A percentile compares a stretch with the other conserved stretches of the same genome.
These are phyloP conservation scores for Colletotrichum sp. DNA, from an alignment of 2,329 filamentous ascomycete genomes.

Conservation along the genomic window DNA sequence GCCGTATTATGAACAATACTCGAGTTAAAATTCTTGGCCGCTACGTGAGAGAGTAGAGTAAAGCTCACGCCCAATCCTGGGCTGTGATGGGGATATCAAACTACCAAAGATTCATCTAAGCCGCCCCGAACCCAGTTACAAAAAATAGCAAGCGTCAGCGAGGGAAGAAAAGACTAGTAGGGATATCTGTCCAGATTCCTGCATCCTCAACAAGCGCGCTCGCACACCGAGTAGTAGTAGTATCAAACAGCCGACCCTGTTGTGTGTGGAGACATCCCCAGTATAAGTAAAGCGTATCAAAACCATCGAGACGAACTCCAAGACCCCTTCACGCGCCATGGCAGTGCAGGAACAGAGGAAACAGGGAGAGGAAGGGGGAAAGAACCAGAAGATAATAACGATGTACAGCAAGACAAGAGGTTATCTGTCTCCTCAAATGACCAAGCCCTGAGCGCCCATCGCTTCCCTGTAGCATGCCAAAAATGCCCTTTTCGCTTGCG, in stretches of 20 bases:
- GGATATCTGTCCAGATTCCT: not conserved
- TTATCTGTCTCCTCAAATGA: not conserved
- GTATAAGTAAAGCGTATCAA: not conserved
- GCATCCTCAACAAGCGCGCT: not conserved
- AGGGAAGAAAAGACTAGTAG: not conserved
- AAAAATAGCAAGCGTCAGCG: not conserved
- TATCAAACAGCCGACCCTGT: not conserved
- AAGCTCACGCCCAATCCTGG: not conserved
- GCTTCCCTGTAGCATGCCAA: constrained; percentile 4
- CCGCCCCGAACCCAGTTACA: not conserved
- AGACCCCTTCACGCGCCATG: not conserved
- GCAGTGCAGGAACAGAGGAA: not conserved
- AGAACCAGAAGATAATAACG: not conserved
- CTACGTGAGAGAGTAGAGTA: not conserved
- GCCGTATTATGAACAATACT: not conserved
- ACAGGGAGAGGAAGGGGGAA: not conserved
- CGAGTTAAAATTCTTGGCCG: not conserved
- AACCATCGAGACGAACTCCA: not conserved
- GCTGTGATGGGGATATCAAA: constrained; percentile 6
- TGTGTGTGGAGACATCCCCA: not conserved
- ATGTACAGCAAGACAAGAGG: constrained; percentile 2
- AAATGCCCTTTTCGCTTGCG: constrained; percentile 10
- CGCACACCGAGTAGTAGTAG: not conserved
- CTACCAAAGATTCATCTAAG: constrained; percentile 14
- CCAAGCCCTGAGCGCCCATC: not conserved